phyloP scores from a whole-genome alignment of 106 monocot species.

The Narthecium ossifragum region DNA sequence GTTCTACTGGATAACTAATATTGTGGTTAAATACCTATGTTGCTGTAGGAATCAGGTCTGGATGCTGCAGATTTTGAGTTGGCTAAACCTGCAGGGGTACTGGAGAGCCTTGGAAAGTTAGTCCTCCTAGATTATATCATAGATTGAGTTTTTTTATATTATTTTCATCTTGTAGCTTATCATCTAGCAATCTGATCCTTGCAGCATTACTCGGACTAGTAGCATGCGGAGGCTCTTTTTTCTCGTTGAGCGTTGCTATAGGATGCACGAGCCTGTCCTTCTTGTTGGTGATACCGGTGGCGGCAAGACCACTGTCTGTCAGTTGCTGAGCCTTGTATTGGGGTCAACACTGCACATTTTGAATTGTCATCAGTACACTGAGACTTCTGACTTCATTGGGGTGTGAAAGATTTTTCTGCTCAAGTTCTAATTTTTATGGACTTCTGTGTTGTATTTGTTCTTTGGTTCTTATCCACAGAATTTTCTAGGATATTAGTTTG shows the following conservation, averaged over 20 bases:
- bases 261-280: slow-evolving; percentile 84
- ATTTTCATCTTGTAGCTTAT: slow-evolving; percentile 5
- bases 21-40: too few species aligned
- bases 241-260: slow-evolving; percentile 80
- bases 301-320: slow-evolving; percentile 95
- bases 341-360: slow-evolving; percentile 59
- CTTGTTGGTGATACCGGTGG: slow-evolving; percentile 98
- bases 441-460: too few species aligned
- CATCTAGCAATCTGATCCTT: background rate
- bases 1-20: too few species aligned
- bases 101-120: slow-evolving; percentile 45
- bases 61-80: slow-evolving; percentile 6
- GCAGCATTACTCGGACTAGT: slow-evolving; percentile 69
- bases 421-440: too few species aligned
- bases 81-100: slow-evolving; percentile 13
- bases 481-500: too few species aligned
- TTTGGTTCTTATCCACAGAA: too few species aligned
- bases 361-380: slow-evolving; percentile 96
- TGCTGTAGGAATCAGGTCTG: slow-evolving; percentile 27
- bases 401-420: slow-evolving; percentile 21
- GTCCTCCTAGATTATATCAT: background rate
- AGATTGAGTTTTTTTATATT: background rate
- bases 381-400: slow-evolving; percentile 94
- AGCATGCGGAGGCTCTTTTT: slow-evolving; percentile 80
- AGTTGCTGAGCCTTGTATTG: slow-evolving; percentile 62